These are phyloP conservation scores for Pyrenula aspistea DNA, from an alignment of 495 filamentous ascomycete species.

Conservation along the genomic window DNA sequence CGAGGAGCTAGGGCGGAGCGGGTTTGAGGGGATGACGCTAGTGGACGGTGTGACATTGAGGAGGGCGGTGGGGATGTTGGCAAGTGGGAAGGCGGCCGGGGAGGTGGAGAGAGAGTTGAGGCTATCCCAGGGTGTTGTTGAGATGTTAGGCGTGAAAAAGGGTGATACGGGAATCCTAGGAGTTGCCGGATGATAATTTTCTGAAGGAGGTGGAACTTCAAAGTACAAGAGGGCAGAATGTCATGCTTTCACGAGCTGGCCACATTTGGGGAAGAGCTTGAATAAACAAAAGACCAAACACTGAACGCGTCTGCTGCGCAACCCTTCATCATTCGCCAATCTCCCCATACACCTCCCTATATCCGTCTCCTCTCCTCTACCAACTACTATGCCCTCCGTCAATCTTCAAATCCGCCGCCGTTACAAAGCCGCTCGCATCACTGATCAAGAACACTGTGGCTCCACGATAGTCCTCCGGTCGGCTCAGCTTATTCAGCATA, in stretches of 20 bases:
- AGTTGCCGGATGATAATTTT: too few species aligned
- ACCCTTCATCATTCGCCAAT: too few species aligned
- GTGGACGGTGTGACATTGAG: constrained; percentile 49
- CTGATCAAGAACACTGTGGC: constrained; percentile 77
- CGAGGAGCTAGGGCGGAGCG: constrained; percentile 26
- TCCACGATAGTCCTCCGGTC: constrained; percentile 69
- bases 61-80: constrained; percentile 48
- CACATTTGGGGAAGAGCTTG: too few species aligned
- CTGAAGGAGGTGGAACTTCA: too few species aligned
- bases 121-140: constrained; percentile 45
- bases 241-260: too few species aligned
- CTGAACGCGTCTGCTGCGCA: too few species aligned
- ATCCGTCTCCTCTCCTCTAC: constrained; percentile 27
- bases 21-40: constrained; percentile 35
- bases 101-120: constrained; percentile 51
- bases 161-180: constrained; percentile 26
- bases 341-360: neutral
- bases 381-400: constrained; percentile 75
- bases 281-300: too few species aligned
- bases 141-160: constrained; percentile 37
- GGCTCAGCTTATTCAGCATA: constrained; percentile 73
- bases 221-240: too few species aligned
- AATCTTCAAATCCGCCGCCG: constrained; percentile 64
- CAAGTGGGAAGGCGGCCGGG: constrained; percentile 30
- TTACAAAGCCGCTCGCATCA: constrained; percentile 83